Percentiles rank a stretch among this genome's conserved stretches.
phyloP scores from a whole-genome alignment of 75 land plant genomes.

The Chamaecyparis obtusa region DNA sequence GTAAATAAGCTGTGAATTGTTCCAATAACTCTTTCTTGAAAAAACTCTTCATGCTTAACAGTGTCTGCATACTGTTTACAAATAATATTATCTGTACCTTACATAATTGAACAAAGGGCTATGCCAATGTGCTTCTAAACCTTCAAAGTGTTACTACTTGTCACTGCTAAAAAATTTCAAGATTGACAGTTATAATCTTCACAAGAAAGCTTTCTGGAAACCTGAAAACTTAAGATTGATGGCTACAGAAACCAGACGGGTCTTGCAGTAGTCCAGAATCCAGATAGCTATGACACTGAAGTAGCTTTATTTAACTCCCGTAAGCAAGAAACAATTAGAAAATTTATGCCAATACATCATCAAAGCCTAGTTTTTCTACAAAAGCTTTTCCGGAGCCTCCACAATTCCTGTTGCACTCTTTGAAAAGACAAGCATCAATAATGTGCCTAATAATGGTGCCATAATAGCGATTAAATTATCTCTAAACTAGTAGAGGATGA shows the following conservation, averaged over 20 bases:
- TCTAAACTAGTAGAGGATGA: slow-evolving; percentile 76
- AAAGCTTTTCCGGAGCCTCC: slow-evolving; percentile 90
- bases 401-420: slow-evolving; percentile 70
- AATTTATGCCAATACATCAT: slow-evolving; percentile 76
- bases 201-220: background rate
- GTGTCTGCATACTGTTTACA: background rate
- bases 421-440: slow-evolving; percentile 76
- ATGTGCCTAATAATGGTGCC: slow-evolving; percentile 45
- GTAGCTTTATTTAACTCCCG: slow-evolving; percentile 44
- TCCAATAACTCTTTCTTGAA: background rate
- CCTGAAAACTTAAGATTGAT: background rate
- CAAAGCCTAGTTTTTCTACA: slow-evolving; percentile 59
- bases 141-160: background rate
- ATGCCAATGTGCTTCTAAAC: background rate
- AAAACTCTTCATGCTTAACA: background rate
- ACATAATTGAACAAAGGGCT: background rate
- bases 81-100: background rate
- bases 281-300: background rate
- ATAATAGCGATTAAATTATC: slow-evolving; percentile 57
- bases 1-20: background rate
- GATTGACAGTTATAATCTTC: background rate
- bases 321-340: slow-evolving; percentile 63
- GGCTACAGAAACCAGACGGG: background rate
- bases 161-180: background rate
- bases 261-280: background rate